Conservation (phyloP, 2,329 filamentous ascomycete genomes). For the Colletotrichum sp. region DNA sequence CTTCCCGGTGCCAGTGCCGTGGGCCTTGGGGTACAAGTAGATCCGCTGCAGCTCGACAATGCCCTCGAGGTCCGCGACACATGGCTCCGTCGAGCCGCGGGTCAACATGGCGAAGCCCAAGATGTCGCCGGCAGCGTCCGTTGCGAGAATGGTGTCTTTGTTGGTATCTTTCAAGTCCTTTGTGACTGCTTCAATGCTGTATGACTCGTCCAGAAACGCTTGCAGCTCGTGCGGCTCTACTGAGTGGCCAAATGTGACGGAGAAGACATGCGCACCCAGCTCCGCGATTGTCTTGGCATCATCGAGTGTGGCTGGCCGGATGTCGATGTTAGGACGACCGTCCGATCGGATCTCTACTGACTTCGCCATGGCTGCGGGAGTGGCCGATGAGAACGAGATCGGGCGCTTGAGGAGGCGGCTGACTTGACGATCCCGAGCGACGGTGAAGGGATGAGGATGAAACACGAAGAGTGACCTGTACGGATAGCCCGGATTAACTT, state of each 20-base stretch:
- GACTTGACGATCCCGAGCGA: neutral
- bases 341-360: neutral
- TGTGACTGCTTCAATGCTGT: slow-evolving; percentile 35
- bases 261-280: slow-evolving; percentile 41
- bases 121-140: slow-evolving; percentile 22
- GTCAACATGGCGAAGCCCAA: slow-evolving; percentile 47
- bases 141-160: slow-evolving; percentile 31
- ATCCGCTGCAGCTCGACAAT: slow-evolving; percentile 47
- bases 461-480: neutral
- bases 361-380: neutral
- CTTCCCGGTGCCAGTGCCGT: slow-evolving; percentile 43
- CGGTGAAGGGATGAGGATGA: neutral
- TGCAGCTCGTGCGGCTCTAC: slow-evolving; percentile 39
- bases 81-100: slow-evolving; percentile 40
- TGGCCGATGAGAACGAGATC: neutral
- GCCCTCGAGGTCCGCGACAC: slow-evolving; percentile 31
- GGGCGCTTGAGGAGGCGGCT: neutral
- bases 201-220: slow-evolving; percentile 41
- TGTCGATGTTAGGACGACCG: neutral
- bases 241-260: slow-evolving; percentile 45
- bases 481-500: neutral
- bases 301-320: neutral
- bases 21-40: slow-evolving; percentile 39
- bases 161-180: slow-evolving; percentile 26
- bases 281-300: slow-evolving; percentile 35